phyloP scores from a whole-genome alignment of 1,284 basidiomycete genomes.

The Austroboletus niveus region DNA sequence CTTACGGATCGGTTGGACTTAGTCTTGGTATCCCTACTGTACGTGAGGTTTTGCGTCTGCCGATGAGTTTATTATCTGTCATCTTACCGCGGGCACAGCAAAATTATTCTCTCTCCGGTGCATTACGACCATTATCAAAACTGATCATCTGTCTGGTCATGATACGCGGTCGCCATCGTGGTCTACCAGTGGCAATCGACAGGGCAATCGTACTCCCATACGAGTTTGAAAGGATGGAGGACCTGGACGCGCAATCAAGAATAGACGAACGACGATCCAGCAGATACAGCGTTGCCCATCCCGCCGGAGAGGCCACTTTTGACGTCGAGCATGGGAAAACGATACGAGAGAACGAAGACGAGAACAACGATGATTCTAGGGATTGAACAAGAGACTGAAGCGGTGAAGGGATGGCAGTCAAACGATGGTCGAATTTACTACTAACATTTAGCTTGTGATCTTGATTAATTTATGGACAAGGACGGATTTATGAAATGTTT shows the following conservation, averaged over 20 bases:
- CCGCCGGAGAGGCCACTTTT: background rate
- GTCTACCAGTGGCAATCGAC: conserved; percentile 86
- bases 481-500: background rate
- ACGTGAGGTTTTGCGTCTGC: conserved; percentile 2
- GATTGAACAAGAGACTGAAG: background rate
- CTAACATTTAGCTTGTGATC: background rate
- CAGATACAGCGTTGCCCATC: background rate
- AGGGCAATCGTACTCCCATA: conserved; percentile 77
- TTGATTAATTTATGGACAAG: background rate
- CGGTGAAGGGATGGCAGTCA: background rate
- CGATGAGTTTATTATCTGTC: background rate
- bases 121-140: conserved; percentile 81
- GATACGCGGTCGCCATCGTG: conserved; percentile 91
- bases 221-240: conserved; percentile 41
- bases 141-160: conserved; percentile 85
- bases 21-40: conserved; percentile 71
- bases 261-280: conserved; percentile 14
- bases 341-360: background rate
- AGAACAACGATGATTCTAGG: background rate
- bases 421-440: background rate
- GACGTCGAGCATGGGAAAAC: conserved; percentile 1
- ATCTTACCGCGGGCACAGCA: conserved; percentile 39
- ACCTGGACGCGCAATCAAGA: conserved; percentile 2
- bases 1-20: conserved; percentile 89
- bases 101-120: conserved; percentile 80